Conservation (phyloP, 257 asterid species). For the Vinca minor region DNA sequence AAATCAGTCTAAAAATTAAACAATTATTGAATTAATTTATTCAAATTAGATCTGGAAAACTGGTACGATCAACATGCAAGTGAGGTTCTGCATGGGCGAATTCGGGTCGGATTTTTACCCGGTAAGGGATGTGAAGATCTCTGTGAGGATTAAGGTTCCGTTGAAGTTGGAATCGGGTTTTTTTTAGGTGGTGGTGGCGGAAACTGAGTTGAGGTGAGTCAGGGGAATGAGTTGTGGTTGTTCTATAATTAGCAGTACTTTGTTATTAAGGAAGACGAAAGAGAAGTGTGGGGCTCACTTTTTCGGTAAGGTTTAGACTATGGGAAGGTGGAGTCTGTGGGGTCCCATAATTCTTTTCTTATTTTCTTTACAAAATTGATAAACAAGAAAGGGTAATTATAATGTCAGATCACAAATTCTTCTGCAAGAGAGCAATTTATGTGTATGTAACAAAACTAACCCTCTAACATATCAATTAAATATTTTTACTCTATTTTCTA, state of each 20-base stretch:
- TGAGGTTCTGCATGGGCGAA: not conserved
- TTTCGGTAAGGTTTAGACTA: too few species aligned
- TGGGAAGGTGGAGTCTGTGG: too few species aligned
- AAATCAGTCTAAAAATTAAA: not conserved
- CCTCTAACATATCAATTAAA: too few species aligned
- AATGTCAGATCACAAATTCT: too few species aligned
- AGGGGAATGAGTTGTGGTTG: slow-evolving; percentile 10
- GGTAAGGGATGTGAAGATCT: slow-evolving; percentile 17
- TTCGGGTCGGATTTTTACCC: slow-evolving; percentile 9
- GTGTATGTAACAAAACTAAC: too few species aligned
- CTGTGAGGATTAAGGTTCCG: too few species aligned
- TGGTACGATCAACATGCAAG: not conserved
- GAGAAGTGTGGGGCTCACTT: too few species aligned
- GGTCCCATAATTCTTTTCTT: too few species aligned
- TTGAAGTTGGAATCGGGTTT: slow-evolving; percentile 10
- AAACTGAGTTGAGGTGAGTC: slow-evolving; percentile 10
- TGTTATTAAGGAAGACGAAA: slow-evolving; percentile 10
- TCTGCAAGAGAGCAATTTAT: too few species aligned
- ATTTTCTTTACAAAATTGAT: too few species aligned
- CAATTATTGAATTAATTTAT: not conserved
- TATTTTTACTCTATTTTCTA: too few species aligned
- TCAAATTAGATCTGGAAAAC: slow-evolving; percentile 24
- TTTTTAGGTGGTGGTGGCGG: not conserved
- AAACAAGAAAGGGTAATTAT: too few species aligned
- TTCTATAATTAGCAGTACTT: not conserved